These are phyloP conservation scores for Diaporthe helianthi DNA, from an alignment of 2,329 filamentous ascomycete genomes.

Conservation along the genomic window DNA sequence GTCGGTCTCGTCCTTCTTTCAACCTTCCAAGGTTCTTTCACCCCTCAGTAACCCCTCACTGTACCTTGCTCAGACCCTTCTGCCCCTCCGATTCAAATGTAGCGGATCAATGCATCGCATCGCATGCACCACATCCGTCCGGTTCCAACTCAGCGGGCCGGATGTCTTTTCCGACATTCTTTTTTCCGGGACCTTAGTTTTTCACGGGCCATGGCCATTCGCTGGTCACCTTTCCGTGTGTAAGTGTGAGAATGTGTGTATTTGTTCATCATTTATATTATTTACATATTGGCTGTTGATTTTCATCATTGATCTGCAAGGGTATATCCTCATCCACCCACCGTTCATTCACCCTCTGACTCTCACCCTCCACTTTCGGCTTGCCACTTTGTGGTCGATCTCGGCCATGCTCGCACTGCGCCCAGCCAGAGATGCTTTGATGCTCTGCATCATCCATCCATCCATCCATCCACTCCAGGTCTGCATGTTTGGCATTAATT, in stretches of 20 bases:
- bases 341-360: not conserved
- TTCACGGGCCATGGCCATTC: slow-evolving; percentile 12
- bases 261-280: not conserved
- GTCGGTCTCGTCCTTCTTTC: not conserved
- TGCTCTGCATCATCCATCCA: slow-evolving; percentile 19
- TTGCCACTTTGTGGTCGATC: not conserved
- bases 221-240: not conserved
- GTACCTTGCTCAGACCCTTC: slow-evolving; percentile 1
- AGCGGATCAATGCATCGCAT: not conserved
- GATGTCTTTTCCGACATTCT: slow-evolving; percentile 3
- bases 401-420: not conserved
- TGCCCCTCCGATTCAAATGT: not conserved
- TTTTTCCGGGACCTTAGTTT: slow-evolving; percentile 8
- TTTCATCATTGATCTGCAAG: slow-evolving; percentile 3
- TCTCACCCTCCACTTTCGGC: not conserved
- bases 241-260: not conserved
- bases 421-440: not conserved
- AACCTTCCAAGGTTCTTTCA: not conserved
- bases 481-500: slow-evolving; percentile 4
- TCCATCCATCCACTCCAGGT: not conserved
- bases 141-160: slow-evolving; percentile 18
- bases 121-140: slow-evolving; percentile 7
- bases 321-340: slow-evolving; percentile 21
- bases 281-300: not conserved
- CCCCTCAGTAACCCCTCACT: not conserved